Base-by-base conservation (phyloP, 129 eudicot genomes). In the Lactuca saligna region DNA sequence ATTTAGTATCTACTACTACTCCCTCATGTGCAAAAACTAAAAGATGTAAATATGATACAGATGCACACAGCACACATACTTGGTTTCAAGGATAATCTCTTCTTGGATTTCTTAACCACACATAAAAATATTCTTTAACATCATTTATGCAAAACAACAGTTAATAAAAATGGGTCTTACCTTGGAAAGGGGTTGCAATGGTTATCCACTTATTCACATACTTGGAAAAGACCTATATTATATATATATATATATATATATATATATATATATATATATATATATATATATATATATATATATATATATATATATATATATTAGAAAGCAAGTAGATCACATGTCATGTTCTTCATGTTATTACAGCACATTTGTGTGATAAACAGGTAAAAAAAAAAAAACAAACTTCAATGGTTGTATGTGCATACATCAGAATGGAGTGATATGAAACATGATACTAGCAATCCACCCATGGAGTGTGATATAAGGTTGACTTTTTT, bases 121-220 rank as follows among this genome's bases (percentile, higher is more conserved):
- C 29, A 25, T 25, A 25, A 25, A 25, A 25, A 25, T 25, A 25
- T 25, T 25, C 29, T 25, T 25, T 25, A 25, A 25, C 29, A 25
- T 25, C 29, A 25, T 25, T 25, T 25, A 25, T 25, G 2, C 29
- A 25, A 25, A 25, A 25, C 29, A 25, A 25, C 29, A 25, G 29
- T 25, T 25, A 35, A 35, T 4, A 35, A 6, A 35, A 35, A 35
- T 6, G 6, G 38, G 38, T 4, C 6, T 35, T 35, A 35, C 38
- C 98, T 92, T 92, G 98, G 74, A 92, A 92, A 50, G 98, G 98
- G 70, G 83, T 82, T 62, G 96, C 95, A 50, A 92, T 92, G 31
- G 91, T 61, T 57, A 92, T 92, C 96, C 95, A 88, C 79, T 92
- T 92, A 51, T 77, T 82, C 17, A 92, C 98, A 70, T 92, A 92